Conservation (phyloP, 495 filamentous ascomycete genomes). For the Penicillium roqueforti region DNA sequence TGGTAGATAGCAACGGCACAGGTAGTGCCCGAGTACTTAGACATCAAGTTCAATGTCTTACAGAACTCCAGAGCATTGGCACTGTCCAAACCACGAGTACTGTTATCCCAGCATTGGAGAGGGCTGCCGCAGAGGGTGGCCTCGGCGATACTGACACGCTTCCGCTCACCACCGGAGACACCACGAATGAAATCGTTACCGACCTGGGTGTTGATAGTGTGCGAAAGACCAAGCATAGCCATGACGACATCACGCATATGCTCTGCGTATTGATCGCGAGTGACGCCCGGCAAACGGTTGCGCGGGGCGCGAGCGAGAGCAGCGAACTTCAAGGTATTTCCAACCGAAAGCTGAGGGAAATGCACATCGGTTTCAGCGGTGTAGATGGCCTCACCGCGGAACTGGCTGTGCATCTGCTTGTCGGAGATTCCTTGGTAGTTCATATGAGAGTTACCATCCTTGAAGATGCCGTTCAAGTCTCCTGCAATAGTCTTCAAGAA, state of each 20-base stretch:
- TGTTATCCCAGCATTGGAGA: conserved; percentile 83
- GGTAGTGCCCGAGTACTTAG: conserved; percentile 70
- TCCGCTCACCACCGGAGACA: conserved; percentile 80
- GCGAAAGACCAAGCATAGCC: conserved; percentile 56
- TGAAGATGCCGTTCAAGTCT: conserved; percentile 69
- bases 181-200: conserved; percentile 84
- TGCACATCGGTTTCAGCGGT: conserved; percentile 63
- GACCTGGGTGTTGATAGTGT: conserved; percentile 52
- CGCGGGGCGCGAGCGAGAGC: conserved; percentile 48
- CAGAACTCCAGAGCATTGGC: conserved; percentile 73
- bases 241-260: conserved; percentile 59
- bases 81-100: conserved; percentile 79
- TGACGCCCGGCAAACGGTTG: conserved; percentile 47
- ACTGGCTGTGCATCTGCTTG: conserved; percentile 60
- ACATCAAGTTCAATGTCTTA: conserved; percentile 70
- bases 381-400: conserved; percentile 69
- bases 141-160: conserved; percentile 57
- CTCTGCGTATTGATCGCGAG: conserved; percentile 43
- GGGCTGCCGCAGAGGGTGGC: conserved; percentile 68
- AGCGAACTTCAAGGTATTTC: conserved; percentile 63
- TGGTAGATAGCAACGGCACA: conserved; percentile 84
- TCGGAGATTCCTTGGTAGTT: conserved; percentile 74
- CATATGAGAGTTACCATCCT: conserved; percentile 52
- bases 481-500: conserved; percentile 70
- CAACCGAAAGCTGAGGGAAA: conserved; percentile 62